Conservation (phyloP, 2,329 filamentous ascomycete species). For the Fusarium buxicola region DNA sequence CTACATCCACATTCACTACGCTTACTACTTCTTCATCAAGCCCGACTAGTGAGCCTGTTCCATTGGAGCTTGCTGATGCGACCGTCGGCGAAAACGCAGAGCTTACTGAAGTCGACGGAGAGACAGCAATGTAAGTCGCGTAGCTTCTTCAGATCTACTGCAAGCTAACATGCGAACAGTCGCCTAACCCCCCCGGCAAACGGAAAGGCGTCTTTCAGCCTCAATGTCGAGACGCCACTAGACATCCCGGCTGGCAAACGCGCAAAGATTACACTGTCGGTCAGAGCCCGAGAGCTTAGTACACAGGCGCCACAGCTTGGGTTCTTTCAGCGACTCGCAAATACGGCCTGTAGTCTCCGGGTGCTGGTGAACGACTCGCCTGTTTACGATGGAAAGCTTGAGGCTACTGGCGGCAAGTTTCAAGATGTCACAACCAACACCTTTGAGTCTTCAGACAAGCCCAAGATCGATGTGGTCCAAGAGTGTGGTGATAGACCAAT, state of each 20-base stretch:
- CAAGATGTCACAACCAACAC: constrained; percentile 2
- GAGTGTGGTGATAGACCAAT: constrained; percentile 18
- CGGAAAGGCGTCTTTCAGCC: constrained; percentile 15
- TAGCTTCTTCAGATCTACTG: neutral
- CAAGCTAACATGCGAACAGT: constrained; percentile 5
- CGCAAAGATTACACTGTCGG: constrained; percentile 8
- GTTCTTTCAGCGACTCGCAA: neutral
- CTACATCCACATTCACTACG: neutral
- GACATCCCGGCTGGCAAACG: neutral
- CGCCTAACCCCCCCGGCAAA: constrained; percentile 5
- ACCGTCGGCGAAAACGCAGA: constrained; percentile 7
- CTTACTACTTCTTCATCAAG: constrained; percentile 1
- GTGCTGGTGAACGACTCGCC: constrained; percentile 12
- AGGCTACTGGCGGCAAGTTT: constrained; percentile 1
- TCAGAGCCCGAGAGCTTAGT: constrained; percentile 8
- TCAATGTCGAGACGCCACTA: constrained; percentile 5
- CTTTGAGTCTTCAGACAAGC: constrained; percentile 3
- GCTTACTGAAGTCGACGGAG: constrained; percentile 7
- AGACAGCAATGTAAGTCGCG: constrained; percentile 17
- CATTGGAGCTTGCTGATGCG: constrained; percentile 10
- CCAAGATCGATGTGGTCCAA: constrained; percentile 14
- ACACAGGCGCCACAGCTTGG: neutral
- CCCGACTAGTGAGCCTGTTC: neutral
- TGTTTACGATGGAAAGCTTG: constrained; percentile 9
- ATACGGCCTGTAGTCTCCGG: constrained; percentile 6